Percentiles rank a stretch among this genome's conserved stretches.
Conservation (phyloP, 306 rosid genomes). For the Lupinus albus region DNA sequence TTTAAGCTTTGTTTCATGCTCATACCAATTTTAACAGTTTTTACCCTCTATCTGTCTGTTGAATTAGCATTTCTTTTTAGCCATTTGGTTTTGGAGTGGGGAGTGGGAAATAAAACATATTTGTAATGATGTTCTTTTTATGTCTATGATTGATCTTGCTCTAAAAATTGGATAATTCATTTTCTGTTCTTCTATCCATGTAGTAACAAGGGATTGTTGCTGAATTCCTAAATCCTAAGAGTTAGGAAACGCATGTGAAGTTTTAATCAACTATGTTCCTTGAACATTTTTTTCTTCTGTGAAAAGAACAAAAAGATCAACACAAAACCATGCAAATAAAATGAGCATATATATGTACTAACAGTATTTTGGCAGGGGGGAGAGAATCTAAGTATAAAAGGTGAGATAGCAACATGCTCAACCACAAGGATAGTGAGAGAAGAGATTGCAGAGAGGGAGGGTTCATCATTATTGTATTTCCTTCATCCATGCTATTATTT, state of each 20-base stretch:
- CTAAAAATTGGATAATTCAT: neutral
- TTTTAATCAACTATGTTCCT: neutral
- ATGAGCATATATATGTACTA: neutral
- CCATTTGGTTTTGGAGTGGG: too few relatives aligned
- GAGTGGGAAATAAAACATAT: neutral
- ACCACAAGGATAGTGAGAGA: conserved; percentile 53
- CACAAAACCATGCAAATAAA: conserved; percentile 1
- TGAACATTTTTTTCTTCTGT: neutral
- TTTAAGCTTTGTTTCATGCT: too few relatives aligned
- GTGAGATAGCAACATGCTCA: conserved; percentile 52
- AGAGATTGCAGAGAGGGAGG: conserved; percentile 53
- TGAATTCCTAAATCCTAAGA: conserved; percentile 17
- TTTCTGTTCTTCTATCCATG: neutral
- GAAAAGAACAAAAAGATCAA: neutral
- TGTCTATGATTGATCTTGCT: neutral
- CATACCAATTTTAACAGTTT: too few relatives aligned
- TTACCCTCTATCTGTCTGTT: conserved; percentile 1
- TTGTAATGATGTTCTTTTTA: conserved; percentile 4
- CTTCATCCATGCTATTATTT: conserved; percentile 82
- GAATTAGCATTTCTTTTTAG: conserved; percentile 5
- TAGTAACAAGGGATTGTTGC: neutral
- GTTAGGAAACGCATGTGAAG: neutral
- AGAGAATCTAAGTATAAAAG: conserved; percentile 49
- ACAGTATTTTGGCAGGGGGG: conserved; percentile 52
- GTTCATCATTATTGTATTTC: conserved; percentile 42